A percentile compares a stretch with the other conserved stretches of the same genome.
Evolutionary conservation across 2,329 filamentous ascomycete species (phyloP).

Genomic region (Xylaria arbuscula): DNA sequence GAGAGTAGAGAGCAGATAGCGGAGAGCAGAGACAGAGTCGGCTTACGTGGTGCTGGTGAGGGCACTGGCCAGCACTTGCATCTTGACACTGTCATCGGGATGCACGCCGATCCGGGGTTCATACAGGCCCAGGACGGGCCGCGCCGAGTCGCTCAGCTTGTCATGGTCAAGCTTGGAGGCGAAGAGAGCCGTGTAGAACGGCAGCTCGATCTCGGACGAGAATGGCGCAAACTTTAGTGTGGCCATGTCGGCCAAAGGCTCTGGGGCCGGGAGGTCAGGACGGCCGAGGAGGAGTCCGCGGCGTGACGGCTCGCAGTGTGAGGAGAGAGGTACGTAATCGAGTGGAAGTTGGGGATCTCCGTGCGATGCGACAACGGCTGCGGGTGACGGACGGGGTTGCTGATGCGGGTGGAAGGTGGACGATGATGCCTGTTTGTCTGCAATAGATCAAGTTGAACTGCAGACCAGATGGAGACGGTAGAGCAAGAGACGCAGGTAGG

Average conservation of each 20-base stretch:
- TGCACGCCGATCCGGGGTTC: constrained; percentile 79
- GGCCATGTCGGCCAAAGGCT: constrained; percentile 49
- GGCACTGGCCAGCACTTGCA: constrained; percentile 90
- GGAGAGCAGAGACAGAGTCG: constrained; percentile 5
- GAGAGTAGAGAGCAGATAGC: no score
- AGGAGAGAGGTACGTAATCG: background rate
- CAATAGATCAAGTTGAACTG: no score
- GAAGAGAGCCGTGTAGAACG: constrained; percentile 94
- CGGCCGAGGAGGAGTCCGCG: background rate
- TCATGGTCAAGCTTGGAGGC: constrained; percentile 95
- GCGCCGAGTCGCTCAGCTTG: constrained; percentile 93
- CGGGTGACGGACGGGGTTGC: background rate
- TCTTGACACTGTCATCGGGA: constrained; percentile 81
- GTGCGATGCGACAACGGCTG: constrained; percentile 1
- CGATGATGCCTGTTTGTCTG: background rate
- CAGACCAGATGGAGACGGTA: background rate
- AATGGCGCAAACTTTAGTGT: constrained; percentile 83
- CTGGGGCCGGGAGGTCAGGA: constrained; percentile 1
- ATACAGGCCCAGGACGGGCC: constrained; percentile 87
- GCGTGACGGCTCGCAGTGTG: background rate
- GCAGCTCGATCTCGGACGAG: constrained; percentile 91
- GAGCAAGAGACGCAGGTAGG: constrained; percentile 7
- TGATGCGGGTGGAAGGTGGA: background rate
- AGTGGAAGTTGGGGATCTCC: background rate
- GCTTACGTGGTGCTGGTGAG: constrained; percentile 84